phyloP scores from a whole-genome alignment of 345 rosid species.

The Salix udensis region DNA sequence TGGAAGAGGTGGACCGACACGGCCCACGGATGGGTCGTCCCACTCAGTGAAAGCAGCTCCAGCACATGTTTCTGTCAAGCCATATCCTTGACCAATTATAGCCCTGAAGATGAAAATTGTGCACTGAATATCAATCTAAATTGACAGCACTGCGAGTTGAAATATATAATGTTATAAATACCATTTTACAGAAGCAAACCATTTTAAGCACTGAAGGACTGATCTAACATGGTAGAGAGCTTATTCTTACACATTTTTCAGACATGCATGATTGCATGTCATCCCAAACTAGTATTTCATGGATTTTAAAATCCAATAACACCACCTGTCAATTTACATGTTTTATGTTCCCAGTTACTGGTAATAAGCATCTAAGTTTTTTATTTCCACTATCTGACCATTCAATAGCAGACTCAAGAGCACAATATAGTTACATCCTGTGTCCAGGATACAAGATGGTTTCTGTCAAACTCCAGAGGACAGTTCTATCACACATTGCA shows the following conservation, averaged over 20 bases:
- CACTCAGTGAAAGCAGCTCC: constrained; percentile 80
- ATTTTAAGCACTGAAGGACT: not conserved
- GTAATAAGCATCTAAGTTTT: not conserved
- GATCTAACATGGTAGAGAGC: not conserved
- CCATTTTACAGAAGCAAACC: not conserved
- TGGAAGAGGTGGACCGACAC: constrained; percentile 90
- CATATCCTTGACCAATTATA: constrained; percentile 85
- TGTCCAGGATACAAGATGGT: not conserved
- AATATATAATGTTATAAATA: not conserved
- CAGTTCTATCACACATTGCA: too few species aligned
- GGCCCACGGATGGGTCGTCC: constrained; percentile 73
- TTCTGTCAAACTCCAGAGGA: not conserved
- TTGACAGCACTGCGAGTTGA: not conserved
- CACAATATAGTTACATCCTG: not conserved
- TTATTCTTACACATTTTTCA: not conserved
- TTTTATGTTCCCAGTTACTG: not conserved
- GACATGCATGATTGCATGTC: not conserved
- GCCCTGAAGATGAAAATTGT: constrained; percentile 42
- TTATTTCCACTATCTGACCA: not conserved
- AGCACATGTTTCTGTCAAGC: constrained; percentile 92
- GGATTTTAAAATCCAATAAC: too few species aligned
- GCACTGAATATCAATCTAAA: constrained; percentile 13
- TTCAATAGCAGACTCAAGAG: not conserved
- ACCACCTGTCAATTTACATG: not conserved
- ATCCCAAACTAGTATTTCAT: not conserved